phyloP scores from a whole-genome alignment of 768 basidiomycete genomes.

The Calvatia gigantea region DNA sequence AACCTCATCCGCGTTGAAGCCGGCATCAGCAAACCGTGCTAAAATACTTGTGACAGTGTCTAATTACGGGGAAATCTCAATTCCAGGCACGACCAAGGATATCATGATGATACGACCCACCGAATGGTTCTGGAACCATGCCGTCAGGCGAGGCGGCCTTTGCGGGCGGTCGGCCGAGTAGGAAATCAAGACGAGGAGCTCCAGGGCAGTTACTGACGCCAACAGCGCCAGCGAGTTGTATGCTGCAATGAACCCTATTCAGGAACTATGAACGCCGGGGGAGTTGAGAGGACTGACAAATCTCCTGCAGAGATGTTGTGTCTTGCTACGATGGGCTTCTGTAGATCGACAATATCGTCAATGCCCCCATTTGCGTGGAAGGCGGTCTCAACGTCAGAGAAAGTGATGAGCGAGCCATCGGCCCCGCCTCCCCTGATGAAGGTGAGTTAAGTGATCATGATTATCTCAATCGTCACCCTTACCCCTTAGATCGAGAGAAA shows the following conservation, averaged over 20 bases:
- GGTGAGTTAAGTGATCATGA: neutral
- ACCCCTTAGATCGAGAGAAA: slow-evolving; percentile 25
- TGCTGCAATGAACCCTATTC: slow-evolving; percentile 23
- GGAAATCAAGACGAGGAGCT: slow-evolving; percentile 37
- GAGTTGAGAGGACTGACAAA: slow-evolving; percentile 30
- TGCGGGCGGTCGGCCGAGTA: slow-evolving; percentile 32
- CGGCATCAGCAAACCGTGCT: slow-evolving; percentile 30
- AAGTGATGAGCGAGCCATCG: slow-evolving; percentile 48
- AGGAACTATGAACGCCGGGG: slow-evolving; percentile 12
- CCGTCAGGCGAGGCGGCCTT: slow-evolving; percentile 26
- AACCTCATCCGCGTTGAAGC: slow-evolving; percentile 31
- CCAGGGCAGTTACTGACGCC: slow-evolving; percentile 40
- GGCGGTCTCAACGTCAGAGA: slow-evolving; percentile 36
- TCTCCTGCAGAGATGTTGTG: slow-evolving; percentile 41
- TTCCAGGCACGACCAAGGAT: neutral
- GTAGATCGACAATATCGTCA: slow-evolving; percentile 35
- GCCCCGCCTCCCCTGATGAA: slow-evolving; percentile 14
- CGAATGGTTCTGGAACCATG: slow-evolving; percentile 23
- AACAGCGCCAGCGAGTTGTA: slow-evolving; percentile 45
- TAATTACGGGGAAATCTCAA: slow-evolving; percentile 4
- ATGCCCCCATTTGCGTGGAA: slow-evolving; percentile 43
- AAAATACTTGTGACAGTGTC: slow-evolving; percentile 29
- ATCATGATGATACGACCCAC: neutral
- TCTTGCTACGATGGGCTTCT: slow-evolving; percentile 30
- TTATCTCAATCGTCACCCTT: neutral